Base-by-base conservation (phyloP, 2,329 filamentous ascomycete genomes). In the Verticillium alfalfae region DNA sequence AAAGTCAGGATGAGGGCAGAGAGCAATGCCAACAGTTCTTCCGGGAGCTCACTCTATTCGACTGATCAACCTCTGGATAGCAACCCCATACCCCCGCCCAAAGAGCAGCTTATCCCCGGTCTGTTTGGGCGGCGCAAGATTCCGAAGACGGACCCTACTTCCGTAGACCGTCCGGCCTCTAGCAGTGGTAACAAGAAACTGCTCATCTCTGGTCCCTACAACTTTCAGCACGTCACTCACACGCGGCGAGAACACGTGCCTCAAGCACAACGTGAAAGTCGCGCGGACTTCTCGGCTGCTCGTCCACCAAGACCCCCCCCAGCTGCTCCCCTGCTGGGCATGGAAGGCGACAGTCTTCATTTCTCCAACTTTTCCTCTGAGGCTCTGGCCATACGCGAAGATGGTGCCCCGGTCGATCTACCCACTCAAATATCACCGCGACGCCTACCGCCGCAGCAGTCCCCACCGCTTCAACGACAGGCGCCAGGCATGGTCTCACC, bases 171-270 rank as follows among this genome's bases (percentile, higher is more conserved):
- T 39, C 59, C 58, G 34, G 31, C 60, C n/a, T 16, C 63, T 56
- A 69, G 5, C 68, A 68, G n/a, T 57, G 58, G 66, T 59, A 66
- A 71, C 60, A 81, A 72, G 67, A 81, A 77, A 64, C 69, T 81
- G 58, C 79, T 81, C 60, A 89, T 89, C 60, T 89, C 86, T 1
- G 81, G 78, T 1, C 86, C 86, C 2, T 88, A 86, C 72, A 88
- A 88, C 75, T 89, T 89, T 64, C 85, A 88, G 69, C 86, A 89
- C 71, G 78, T 89, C 38, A 81, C 83, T 4, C 85, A 88, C 69
- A 85, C 82, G 13, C 75, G 79, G 13, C 81, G 80, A 56, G 80
- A 86, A 36, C 75, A 81, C 58, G 62, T 81, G 3, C 72, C 78
- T 4, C 75, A 74, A 61, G 64, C 79, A 7, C 73, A 77, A 52